Evolutionary conservation across 768 basidiomycete species (phyloP).

Genomic region (Mrakia hoshinonis): DNA sequence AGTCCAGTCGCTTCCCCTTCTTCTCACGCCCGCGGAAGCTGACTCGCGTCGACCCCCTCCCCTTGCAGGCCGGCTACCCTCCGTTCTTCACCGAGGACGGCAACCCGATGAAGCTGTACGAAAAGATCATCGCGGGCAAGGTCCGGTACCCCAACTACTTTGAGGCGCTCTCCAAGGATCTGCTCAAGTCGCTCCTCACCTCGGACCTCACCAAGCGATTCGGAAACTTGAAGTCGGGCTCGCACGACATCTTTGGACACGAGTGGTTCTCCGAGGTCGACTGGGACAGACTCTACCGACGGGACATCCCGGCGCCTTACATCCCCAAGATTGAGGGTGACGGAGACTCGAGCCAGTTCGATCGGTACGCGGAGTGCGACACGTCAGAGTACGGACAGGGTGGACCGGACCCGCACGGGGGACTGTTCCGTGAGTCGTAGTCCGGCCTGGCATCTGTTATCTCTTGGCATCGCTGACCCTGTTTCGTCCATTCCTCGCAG

Average conservation of each 20-base stretch:
- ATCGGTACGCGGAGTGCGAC: slow-evolving; percentile 45
- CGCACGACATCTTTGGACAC: slow-evolving; percentile 42
- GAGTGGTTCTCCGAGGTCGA: slow-evolving; percentile 78
- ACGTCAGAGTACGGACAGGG: slow-evolving; percentile 43
- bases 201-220: slow-evolving; percentile 42
- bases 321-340: slow-evolving; percentile 83
- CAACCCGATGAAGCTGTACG: slow-evolving; percentile 44
- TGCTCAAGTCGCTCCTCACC: slow-evolving; percentile 42
- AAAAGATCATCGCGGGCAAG: slow-evolving; percentile 43
- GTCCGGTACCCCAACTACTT: slow-evolving; percentile 44
- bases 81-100: slow-evolving; percentile 44
- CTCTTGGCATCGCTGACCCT: not conserved
- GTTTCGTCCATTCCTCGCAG: not conserved
- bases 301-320: slow-evolving; percentile 93
- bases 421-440: slow-evolving; percentile 53
- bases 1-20: slow-evolving; percentile 23
- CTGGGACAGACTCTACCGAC: slow-evolving; percentile 66
- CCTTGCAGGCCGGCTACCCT: slow-evolving; percentile 40
- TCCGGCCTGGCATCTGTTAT: not conserved
- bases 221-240: slow-evolving; percentile 41
- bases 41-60: too few species aligned
- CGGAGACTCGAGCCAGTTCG: slow-evolving; percentile 75
- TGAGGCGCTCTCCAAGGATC: slow-evolving; percentile 40
- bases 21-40: too few species aligned
- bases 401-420: slow-evolving; percentile 48